A percentile compares a stretch with the other conserved stretches of the same genome.
These are phyloP conservation scores for Rheum nobile DNA, from an alignment of 148 eudicot genomes.

Conservation along the genomic window DNA sequence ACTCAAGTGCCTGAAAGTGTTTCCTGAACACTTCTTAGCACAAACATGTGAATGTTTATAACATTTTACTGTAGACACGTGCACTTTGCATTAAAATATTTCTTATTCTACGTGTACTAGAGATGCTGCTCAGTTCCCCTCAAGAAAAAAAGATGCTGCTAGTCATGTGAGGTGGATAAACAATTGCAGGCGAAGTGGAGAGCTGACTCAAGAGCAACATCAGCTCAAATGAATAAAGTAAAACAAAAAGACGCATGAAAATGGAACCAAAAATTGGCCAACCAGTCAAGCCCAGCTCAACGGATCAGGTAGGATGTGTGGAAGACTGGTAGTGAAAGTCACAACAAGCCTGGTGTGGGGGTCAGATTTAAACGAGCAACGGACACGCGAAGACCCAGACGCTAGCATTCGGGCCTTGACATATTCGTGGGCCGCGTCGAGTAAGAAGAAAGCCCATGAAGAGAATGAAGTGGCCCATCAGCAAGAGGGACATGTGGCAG, in stretches of 20 bases:
- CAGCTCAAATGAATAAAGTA: background rate
- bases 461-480: too few species aligned
- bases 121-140: too few species aligned
- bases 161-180: background rate
- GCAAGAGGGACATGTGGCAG: too few species aligned
- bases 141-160: background rate
- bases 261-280: background rate
- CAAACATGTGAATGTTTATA: background rate
- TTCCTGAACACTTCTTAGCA: background rate
- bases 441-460: too few species aligned
- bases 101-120: background rate
- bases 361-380: too few species aligned
- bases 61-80: conserved; percentile 5
- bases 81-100: background rate
- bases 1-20: conserved; percentile 12
- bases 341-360: background rate
- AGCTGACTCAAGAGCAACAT: background rate
- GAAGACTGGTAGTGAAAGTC: background rate
- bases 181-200: background rate
- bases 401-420: too few species aligned
- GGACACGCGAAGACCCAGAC: too few species aligned
- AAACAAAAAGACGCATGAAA: background rate
- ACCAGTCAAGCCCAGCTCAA: background rate
- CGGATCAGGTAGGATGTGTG: background rate
- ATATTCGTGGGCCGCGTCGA: too few species aligned